Conservation (phyloP, 2,329 filamentous ascomycete genomes). For the Tolypocladium album region DNA sequence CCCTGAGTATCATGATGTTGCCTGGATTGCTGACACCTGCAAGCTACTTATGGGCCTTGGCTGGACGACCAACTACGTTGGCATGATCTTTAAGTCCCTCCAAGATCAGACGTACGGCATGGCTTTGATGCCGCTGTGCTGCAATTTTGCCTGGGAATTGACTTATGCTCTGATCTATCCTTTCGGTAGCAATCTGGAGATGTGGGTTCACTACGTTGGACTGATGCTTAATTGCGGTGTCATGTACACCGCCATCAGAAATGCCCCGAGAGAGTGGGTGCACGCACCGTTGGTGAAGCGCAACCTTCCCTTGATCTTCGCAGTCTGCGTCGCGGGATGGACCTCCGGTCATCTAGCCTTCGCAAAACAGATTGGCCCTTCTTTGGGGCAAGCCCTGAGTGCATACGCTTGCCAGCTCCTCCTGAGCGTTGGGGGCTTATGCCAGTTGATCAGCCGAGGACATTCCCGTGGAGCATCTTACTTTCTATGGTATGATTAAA, state of each 20-base stretch:
- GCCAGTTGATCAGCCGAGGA: slow-evolving; percentile 1
- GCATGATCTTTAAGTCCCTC: slow-evolving; percentile 1
- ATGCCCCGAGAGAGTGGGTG: neutral
- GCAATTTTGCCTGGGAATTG: slow-evolving; percentile 2
- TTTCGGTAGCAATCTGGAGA: neutral
- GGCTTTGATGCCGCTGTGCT: slow-evolving; percentile 1
- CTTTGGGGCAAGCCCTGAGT: neutral
- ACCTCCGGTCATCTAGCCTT: slow-evolving; percentile 1
- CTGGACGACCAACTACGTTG: slow-evolving; percentile 1
- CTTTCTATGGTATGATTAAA: neutral
- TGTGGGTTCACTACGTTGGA: neutral
- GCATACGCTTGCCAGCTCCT: neutral
- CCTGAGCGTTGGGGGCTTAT: neutral
- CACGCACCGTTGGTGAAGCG: slow-evolving; percentile 1
- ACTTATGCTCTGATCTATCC: slow-evolving; percentile 2
- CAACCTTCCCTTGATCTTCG: neutral
- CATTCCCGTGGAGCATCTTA: neutral
- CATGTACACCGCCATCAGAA: slow-evolving; percentile 1
- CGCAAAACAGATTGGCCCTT: neutral
- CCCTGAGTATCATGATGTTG: neutral
- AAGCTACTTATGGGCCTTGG: neutral
- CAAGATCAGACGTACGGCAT: neutral
- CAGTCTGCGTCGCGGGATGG: neutral
- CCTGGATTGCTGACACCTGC: slow-evolving; percentile 1
- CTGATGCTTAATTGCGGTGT: slow-evolving; percentile 1